Base-by-base conservation (phyloP, 495 filamentous ascomycete species). In the Geopyxis carbonaria region DNA sequence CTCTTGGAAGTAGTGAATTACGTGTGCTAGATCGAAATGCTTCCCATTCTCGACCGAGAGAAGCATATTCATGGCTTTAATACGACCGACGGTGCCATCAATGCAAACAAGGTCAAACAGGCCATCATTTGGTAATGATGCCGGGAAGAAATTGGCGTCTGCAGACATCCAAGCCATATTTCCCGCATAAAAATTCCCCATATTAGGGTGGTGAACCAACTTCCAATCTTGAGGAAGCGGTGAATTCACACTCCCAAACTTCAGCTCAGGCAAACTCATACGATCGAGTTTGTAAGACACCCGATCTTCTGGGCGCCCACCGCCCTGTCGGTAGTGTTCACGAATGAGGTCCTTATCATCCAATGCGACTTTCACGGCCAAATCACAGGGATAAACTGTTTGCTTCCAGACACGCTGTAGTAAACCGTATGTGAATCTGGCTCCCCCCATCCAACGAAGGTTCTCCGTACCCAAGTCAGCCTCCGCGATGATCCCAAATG, bases 151-250 rank as follows among this genome's bases (percentile, higher is more conserved):
- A 48, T 80, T 82, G 23, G 75, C 69, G 40, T 81, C 78, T 16
- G 85, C 70, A 2, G 83, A 74, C 81, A 97, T 83, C 59, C 76
- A 82, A 4, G 81, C 73, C 84, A 94, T 89, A 69, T 93, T 97
- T 36, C 89, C 89, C 6, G 76, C 77, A 57, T 89, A 94, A 62
- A 97, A 94, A 54, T 80, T 94, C 5, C 86, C 84, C 27, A 97
- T 62, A 13, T 73, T 80, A 40, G 82, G 73, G 35, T 75, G 66
- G 4, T 79, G 71, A 8, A 78, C 58, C 15, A 76, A 60, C 36
- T 76, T 65, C 80, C 84, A 93, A 23, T 71, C 76, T 6, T 67
- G 59, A 0, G 85, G 85, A 2, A 94, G 55, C 5, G 77, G 65
- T 45, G 87, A 80, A 34, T 70, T 67, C 39, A 87, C 66, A 0